Evolutionary conservation across 208 protist species (phyloP), one percentile per base, ranked within the genome.

Genomic region (Leishmania mexicana): DNA sequence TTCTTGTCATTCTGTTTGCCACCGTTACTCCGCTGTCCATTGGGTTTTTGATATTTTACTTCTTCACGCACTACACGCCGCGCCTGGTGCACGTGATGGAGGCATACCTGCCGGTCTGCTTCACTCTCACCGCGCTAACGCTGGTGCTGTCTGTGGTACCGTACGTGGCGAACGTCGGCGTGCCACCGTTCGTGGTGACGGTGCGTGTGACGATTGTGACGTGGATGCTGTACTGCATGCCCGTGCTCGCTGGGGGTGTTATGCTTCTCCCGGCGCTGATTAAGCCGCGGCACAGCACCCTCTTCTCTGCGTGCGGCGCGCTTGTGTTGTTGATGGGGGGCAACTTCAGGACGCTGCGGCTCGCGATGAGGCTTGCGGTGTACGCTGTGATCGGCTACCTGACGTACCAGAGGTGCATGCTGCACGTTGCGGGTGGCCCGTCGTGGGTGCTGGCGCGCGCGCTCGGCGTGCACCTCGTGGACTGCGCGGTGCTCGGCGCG

Each of bases 81-180:
- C 62, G 81, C 6, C 57, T 95, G n/a, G 62, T 88, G 64, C 73
- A 72, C 19, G 72, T 80, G 13, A 70, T 95, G 42, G 81, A 89
- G 62, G 77, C 57, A 40, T 88, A 76, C 80, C 72, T 93, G n/a
- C 87, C 83, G 0, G 28, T 88, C 64, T 72, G 85, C 54, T 71
- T 91, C 13, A 40, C 78, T 17, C 60, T 87, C 11, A 79, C 82
- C 24, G n/a, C 75, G 10, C 35, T 87, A 47, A 84, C 86, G 70
- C 74, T 95, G 78, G n/a, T 81, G 53, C 65, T 95, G 42, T 94
- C 93, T 3, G 71, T 95, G 17, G 81, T 94, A n/a, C 89, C 89
- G 45, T 92, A 95, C 84, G 71, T 91, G 38, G 67, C 83, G 45
- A 78, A 82, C 77, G 87, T 90, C 49, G 86, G 87, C 5, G 80